Evolutionary conservation across 2,329 filamentous ascomycete genomes (phyloP).

Genomic region (Colletotrichum scovillei): DNA sequence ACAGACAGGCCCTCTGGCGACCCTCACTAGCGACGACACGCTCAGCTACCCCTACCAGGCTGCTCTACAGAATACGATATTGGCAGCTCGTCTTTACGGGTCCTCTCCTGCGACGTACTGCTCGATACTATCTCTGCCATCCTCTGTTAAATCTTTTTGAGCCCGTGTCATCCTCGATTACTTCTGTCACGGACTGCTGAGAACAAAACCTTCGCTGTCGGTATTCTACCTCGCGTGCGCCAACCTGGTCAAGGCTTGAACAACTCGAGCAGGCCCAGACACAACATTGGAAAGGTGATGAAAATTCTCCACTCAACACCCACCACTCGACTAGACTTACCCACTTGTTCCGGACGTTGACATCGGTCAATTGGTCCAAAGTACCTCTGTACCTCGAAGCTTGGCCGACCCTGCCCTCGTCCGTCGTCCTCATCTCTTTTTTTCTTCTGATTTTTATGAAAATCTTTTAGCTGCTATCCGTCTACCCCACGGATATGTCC

Average conservation of each 20-base stretch:
- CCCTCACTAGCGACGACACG: background rate
- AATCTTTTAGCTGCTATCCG: conserved; percentile 6
- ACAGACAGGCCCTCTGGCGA: background rate
- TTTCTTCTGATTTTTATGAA: conserved; percentile 3
- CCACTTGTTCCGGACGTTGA: conserved; percentile 29
- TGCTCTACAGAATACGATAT: background rate
- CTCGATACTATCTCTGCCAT: background rate
- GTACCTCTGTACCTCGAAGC: conserved; percentile 5
- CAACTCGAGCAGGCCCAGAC: conserved; percentile 13
- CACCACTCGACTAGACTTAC: conserved; percentile 26
- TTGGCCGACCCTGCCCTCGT: conserved; percentile 4
- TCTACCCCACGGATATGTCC: conserved; percentile 27
- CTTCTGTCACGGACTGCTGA: background rate
- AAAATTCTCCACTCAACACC: conserved; percentile 20
- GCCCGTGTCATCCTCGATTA: no score
- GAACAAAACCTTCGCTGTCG: background rate
- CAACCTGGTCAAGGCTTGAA: background rate
- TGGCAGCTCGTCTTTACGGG: background rate
- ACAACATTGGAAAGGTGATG: background rate
- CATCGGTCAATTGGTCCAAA: conserved; percentile 17
- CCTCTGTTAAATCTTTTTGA: background rate
- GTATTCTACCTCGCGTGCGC: background rate
- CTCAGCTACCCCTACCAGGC: background rate
- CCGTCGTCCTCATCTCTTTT: background rate
- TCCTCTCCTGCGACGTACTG: background rate